Conservation (phyloP, 768 basidiomycete species). For the Lentinula lateritia region DNA sequence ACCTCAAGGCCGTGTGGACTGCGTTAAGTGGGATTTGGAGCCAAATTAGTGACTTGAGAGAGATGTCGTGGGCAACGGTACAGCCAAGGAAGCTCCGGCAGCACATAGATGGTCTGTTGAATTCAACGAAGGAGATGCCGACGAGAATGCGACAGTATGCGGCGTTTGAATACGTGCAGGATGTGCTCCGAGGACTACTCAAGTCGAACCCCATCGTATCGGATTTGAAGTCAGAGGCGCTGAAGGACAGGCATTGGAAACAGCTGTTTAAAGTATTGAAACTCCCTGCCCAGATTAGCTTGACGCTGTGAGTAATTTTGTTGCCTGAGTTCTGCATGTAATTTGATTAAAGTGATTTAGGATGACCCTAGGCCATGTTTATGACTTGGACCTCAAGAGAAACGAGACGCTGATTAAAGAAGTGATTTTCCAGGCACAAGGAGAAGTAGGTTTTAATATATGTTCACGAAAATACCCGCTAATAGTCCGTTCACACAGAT, state of each 20-base stretch:
- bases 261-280: conserved; percentile 88
- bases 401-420: conserved; percentile 92
- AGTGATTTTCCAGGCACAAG: conserved; percentile 94
- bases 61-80: conserved; percentile 86
- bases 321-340: neutral
- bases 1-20: conserved; percentile 98
- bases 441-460: conserved; percentile 57
- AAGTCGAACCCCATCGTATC: conserved; percentile 89
- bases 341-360: conserved; percentile 27
- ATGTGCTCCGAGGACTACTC: conserved; percentile 75
- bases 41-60: conserved; percentile 84
- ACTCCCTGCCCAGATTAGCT: conserved; percentile 67
- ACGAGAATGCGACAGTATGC: conserved; percentile 98
- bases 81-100: conserved; percentile 94
- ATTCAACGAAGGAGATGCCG: conserved; percentile 98
- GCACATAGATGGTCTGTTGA: conserved; percentile 84
- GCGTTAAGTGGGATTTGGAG: conserved; percentile 97
- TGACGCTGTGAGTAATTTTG: conserved; percentile 53
- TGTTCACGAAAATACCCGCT: neutral
- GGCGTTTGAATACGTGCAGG: conserved; percentile 97
- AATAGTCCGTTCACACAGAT: conserved; percentile 46
- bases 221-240: conserved; percentile 93
- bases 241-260: conserved; percentile 98
- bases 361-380: conserved; percentile 94
- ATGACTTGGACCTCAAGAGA: conserved; percentile 92